Evolutionary conservation across 2,329 filamentous ascomycete genomes (phyloP).

Genomic region (Talaromyces sp.): DNA sequence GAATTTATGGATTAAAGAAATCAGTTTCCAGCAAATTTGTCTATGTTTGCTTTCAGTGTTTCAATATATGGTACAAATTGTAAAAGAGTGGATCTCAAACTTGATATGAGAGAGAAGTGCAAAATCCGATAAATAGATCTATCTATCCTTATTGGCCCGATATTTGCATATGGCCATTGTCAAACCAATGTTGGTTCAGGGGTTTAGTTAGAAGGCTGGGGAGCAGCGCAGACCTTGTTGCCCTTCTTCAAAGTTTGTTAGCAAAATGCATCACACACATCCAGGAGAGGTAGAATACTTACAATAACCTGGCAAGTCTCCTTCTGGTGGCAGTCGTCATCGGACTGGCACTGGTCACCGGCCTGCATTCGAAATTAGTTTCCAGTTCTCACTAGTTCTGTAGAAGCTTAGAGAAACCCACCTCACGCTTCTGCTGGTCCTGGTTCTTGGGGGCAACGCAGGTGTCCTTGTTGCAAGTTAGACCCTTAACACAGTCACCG

Average conservation of each 20-base stretch:
- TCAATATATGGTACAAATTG: no score
- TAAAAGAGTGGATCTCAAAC: no score
- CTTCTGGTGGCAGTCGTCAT: slow-evolving; percentile 8
- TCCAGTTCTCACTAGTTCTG: neutral
- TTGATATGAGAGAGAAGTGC: no score
- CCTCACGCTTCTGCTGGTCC: slow-evolving; percentile 4
- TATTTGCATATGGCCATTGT: no score
- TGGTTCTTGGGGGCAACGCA: slow-evolving; percentile 8
- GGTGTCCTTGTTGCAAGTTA: slow-evolving; percentile 4
- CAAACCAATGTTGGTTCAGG: neutral
- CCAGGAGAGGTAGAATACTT: neutral
- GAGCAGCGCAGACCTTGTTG: slow-evolving; percentile 10
- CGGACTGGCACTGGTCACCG: slow-evolving; percentile 10
- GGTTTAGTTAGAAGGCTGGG: slow-evolving; percentile 9
- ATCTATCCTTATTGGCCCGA: no score
- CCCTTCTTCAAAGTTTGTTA: slow-evolving; percentile 14
- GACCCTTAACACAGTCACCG: slow-evolving; percentile 10
- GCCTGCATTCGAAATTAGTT: neutral
- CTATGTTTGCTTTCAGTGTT: no score
- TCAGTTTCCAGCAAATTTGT: no score
- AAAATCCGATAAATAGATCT: neutral
- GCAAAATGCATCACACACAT: neutral
- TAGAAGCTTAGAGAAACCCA: neutral
- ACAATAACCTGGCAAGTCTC: slow-evolving; percentile 10
- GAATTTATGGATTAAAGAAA: no score